Evolutionary conservation across 768 basidiomycete species (phyloP).

Genomic region (Termitomyces sp.): DNA sequence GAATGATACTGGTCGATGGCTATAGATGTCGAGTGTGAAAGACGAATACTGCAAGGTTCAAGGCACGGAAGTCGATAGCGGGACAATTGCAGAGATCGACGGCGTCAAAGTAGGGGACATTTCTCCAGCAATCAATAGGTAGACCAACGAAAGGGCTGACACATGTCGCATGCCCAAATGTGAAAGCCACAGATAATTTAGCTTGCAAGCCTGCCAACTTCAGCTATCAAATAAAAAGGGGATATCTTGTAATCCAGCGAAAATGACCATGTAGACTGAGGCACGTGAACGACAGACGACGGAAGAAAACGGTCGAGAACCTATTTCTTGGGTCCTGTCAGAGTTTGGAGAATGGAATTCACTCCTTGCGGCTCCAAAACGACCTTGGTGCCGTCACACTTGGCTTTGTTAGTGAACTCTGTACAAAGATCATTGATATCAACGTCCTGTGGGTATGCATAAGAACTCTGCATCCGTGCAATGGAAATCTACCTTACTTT

Average conservation of each 20-base stretch:
- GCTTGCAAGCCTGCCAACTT: not conserved
- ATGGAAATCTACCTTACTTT: slow-evolving; percentile 43
- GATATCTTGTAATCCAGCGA: not conserved
- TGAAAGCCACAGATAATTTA: not conserved
- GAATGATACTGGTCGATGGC: not conserved
- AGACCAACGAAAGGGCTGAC: not conserved
- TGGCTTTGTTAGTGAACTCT: slow-evolving; percentile 77
- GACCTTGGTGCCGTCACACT: slow-evolving; percentile 80
- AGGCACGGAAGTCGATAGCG: not conserved
- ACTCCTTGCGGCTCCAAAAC: slow-evolving; percentile 62
- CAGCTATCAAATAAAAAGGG: not conserved
- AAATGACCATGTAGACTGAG: not conserved
- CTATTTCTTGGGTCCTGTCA: slow-evolving; percentile 23
- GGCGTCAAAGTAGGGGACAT: not conserved
- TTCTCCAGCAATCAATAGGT: not conserved
- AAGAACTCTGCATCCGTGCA: not conserved
- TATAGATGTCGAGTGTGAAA: not conserved
- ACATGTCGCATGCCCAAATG: not conserved
- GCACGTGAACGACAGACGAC: not conserved
- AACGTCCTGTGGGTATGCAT: slow-evolving; percentile 42
- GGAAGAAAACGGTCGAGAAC: not conserved
- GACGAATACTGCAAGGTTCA: not conserved
- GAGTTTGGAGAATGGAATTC: slow-evolving; percentile 39
- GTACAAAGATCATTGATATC: slow-evolving; percentile 77
- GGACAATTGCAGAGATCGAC: not conserved